These are phyloP conservation scores for Neurospora discreta DNA, from an alignment of 495 filamentous ascomycete species.

Conservation along the genomic window DNA sequence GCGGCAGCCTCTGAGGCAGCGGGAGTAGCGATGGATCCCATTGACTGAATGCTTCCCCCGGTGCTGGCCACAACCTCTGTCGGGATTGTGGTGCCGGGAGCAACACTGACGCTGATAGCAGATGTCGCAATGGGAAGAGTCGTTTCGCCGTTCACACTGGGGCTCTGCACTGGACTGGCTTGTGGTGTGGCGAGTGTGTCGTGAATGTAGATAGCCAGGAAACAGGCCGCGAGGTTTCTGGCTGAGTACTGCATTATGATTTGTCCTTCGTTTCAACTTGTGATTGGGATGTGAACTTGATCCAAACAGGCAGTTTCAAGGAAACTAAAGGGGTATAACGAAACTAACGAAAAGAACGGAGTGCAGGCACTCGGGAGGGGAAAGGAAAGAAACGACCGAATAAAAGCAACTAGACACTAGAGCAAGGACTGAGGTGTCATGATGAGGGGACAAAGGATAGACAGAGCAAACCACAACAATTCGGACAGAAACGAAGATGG, in stretches of 20 bases:
- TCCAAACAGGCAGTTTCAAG: background rate
- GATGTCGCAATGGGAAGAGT: background rate
- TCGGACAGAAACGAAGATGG: background rate
- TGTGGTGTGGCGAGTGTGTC: background rate
- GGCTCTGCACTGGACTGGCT: background rate
- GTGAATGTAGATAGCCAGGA: background rate
- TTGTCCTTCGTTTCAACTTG: background rate
- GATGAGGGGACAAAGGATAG: background rate
- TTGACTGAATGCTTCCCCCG: background rate
- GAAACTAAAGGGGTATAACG: background rate
- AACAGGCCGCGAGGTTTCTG: background rate
- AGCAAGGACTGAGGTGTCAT: background rate
- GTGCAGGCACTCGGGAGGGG: background rate
- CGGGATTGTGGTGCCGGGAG: background rate
- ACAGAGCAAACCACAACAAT: background rate
- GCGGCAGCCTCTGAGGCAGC: conserved; percentile 7
- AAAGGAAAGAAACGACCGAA: conserved; percentile 3
- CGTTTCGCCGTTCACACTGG: background rate
- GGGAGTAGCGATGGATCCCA: background rate
- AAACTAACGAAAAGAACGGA: conserved; percentile 15
- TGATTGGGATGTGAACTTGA: background rate
- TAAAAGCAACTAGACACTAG: conserved; percentile 1
- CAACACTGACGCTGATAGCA: background rate
- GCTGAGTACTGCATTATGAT: background rate
- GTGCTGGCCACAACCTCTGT: conserved; percentile 8